Conservation (phyloP, 257 asterid species). For the Scutellaria barbata region DNA sequence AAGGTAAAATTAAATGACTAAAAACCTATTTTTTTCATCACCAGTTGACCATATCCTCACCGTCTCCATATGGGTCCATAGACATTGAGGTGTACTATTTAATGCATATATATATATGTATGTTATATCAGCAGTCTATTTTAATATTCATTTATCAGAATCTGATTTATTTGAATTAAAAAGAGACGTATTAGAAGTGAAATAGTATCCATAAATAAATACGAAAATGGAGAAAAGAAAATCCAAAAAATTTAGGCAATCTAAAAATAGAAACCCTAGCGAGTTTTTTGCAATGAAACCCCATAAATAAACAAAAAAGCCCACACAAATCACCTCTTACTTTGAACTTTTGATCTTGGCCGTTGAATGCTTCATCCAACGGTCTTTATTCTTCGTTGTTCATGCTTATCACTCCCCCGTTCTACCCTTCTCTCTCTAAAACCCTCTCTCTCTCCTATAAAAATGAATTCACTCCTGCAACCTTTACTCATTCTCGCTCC, state of each 20-base stretch:
- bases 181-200: neutral
- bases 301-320: constrained; percentile 5
- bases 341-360: constrained; percentile 30
- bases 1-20: too few relatives aligned
- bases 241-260: constrained; percentile 1
- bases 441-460: constrained; percentile 25
- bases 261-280: constrained; percentile 28
- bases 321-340: neutral
- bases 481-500: constrained; percentile 23
- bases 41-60: too few relatives aligned
- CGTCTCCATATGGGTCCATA: too few relatives aligned
- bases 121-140: too few relatives aligned
- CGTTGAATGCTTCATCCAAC: constrained; percentile 41
- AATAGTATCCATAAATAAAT: neutral
- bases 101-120: too few relatives aligned
- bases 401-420: constrained; percentile 33
- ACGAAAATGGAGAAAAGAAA: neutral
- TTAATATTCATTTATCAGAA: too few relatives aligned
- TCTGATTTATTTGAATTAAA: neutral
- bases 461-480: constrained; percentile 34
- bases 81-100: too few relatives aligned
- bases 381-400: constrained; percentile 30
- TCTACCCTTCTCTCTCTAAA: constrained; percentile 6
- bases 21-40: too few relatives aligned
- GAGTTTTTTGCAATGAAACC: constrained; percentile 7